Base-by-base conservation (phyloP, 2,329 filamentous ascomycete species). In the Blastomyces parvus region DNA sequence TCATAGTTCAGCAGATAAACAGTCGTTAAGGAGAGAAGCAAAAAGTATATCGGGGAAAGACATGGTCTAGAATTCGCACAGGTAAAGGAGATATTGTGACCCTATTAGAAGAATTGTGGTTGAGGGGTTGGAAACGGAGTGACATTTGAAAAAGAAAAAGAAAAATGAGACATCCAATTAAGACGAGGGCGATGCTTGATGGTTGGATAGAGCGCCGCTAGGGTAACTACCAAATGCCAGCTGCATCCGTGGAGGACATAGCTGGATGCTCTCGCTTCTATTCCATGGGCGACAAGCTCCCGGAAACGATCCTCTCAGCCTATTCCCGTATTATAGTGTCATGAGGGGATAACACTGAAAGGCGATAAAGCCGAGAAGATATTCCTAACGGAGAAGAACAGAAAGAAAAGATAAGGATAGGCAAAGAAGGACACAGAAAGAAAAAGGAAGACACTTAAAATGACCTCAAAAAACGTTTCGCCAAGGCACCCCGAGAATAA, bases 401-500 rank as follows among this genome's bases (percentile, higher is more conserved):
- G 19, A 56, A 42, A 42, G 17, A 40, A 46, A 46, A 7, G 27
- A 30, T 22, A 59, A 44, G 40, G n/a, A 46, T 25, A 30, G 57
- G 30, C 30, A 46, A 30, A 19, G 40, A 57, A 40, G 30, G n/a
- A 22, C 17, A n/a, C n/a, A 5, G 8, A 33, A 56, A 27, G 56
- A 19, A 44, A 3, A 3, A 44, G n/a, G 30, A 6, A 30, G n/a
- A 42, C 46, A 57, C 62, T n/a, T 30, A 61, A 61, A 53, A 58
- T 13, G 40, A 46, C 40, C n/a, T 62, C 55, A 40, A 11, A 58
- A 25, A 58, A 33, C 3, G 33, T 59, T 60, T 60, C 59, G 42
- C 59, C 62, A 46, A 61, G 58, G 64, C 63, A 63, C 38, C 38
- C 57, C 40, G 38, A 59, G 57, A 59, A 59, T 44, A 46, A 59